Base-by-base conservation (phyloP, 108 stramenopile species). In the Discostella stelligeroides region DNA sequence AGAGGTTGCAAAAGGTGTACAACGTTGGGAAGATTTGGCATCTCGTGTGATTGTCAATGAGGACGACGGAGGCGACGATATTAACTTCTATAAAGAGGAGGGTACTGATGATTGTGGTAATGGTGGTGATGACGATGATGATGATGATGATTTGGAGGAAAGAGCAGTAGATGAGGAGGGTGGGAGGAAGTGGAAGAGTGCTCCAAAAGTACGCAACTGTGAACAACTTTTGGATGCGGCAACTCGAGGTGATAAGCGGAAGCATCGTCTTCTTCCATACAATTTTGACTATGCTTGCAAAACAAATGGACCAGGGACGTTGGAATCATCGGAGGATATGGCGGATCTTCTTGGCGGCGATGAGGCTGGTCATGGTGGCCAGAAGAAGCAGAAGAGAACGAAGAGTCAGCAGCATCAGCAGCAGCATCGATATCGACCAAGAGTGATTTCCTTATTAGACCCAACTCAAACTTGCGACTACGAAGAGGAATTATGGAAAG, bases 401-500 rank as follows among this genome's bases (percentile, higher is more conserved):
- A 64, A 0, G 47, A 24, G 61, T 7, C 23, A 46, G 18, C 41
- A 49, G 10, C 60, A 47, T 7, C 45, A 42, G 18, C 23, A 46
- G 18, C 41, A 49, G 10, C 60, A 47, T 7, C 15, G 58, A 49
- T 42, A 49, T 46, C 56, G 62, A 53, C 70, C 71, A 17, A 55
- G 49, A 53, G 81, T 82, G 24, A 50, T 82, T n/a, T 82, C 81
- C 12, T 58, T 82, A 13, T 37, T 62, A 58, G 76, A 78, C 65
- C 76, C 81, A 24, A 73, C 71, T 1, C 54, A 72, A 72, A 80
- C 74, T 8, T 28, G 78, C 27, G 88, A 89, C 47, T 91, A 91
- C 64, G 82, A 87, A 63, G 46, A 54, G 29, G 90, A 90, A 62
- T 68, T 94, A 60, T 90, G 88, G 88, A 70, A 87, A 45, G 55